Base-by-base conservation (phyloP, 2,329 filamentous ascomycete genomes). In the Graphiopsis chlorocephala region DNA sequence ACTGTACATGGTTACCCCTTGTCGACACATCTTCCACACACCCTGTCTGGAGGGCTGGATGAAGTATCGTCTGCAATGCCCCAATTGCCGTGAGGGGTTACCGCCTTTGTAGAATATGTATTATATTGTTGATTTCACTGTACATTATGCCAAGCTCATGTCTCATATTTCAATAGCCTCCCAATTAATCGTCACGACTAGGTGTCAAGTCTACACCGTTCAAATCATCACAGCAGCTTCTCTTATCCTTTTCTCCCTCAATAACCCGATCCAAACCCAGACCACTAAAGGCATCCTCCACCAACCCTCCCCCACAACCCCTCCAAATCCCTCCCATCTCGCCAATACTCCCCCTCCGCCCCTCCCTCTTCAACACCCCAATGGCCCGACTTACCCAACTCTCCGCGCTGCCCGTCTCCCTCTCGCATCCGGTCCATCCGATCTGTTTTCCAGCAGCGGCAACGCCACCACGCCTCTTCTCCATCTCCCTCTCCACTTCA, bases 1-100 rank as follows among this genome's bases (percentile, higher is more conserved):
- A 58, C 84, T 86, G 71, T 98, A 98, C 79, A 99, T 99, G 95
- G 92, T 98, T 25, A 99, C 95, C 64, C 95, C 95, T 56, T 99
- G 95, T 77, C 83, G 93, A 63, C 95, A 99, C 79, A 93, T 98
- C 57, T 99, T 99, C 76, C 95, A 99, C 75, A 95, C 89, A 64
- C 82, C 85, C 33, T 99, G 95, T 77, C 80, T 99, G 70, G 94
- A 98, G 79, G 93, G 92, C 45, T 98, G 95, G 95, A 95, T 99
- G 90, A 86, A 91, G 74, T 93, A 96, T 76, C 82, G 94, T 65
- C 78, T 99, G 73, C 92, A 97, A 80, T 99, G 95, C 79, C 95
- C 95, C 0, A 97, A 97, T 69, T 98, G 95, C 78, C 85, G 95
- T 70, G 93, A 97, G 80, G 89, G 90, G 65, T 78, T 98, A 72